phyloP scores from a whole-genome alignment of 805 yeast species.

The Wickerhamiella azyma region DNA sequence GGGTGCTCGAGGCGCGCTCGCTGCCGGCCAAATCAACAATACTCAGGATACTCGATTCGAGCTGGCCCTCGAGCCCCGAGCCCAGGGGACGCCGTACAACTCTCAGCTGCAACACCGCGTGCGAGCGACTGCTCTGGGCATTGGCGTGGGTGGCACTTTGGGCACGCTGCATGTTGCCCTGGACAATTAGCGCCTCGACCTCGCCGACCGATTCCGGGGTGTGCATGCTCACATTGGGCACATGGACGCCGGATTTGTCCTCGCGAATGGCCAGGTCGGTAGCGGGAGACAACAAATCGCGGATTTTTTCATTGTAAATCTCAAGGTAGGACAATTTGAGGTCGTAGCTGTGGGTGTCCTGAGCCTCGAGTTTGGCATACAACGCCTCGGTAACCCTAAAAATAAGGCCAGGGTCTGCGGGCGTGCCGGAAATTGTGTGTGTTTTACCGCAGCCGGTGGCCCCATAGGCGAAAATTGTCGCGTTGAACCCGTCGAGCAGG shows the following conservation, averaged over 20 bases:
- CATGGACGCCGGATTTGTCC: constrained; percentile 47
- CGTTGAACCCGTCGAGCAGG: constrained; percentile 72
- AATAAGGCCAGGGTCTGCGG: constrained; percentile 63
- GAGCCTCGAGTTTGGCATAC: constrained; percentile 44
- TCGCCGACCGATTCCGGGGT: constrained; percentile 31
- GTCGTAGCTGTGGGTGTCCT: constrained; percentile 38
- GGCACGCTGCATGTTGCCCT: constrained; percentile 34
- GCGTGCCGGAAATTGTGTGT: constrained; percentile 70
- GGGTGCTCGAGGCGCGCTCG: constrained; percentile 84
- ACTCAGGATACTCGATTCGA: constrained; percentile 65
- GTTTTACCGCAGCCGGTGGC: constrained; percentile 98
- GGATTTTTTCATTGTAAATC: constrained; percentile 79
- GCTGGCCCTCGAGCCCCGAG: constrained; percentile 51
- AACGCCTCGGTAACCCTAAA: constrained; percentile 67
- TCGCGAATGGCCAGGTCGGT: constrained; percentile 49
- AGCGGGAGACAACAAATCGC: constrained; percentile 57
- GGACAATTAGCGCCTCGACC: constrained; percentile 13
- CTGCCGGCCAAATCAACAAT: constrained; percentile 91
- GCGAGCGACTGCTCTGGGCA: constrained; percentile 81
- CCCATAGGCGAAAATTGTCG: constrained; percentile 91
- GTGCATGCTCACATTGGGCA: constrained; percentile 55
- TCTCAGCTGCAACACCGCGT: constrained; percentile 79
- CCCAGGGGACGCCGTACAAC: constrained; percentile 47
- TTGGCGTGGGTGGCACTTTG: constrained; percentile 85
- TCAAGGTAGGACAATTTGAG: constrained; percentile 62